These are phyloP conservation scores for Phaeodactylum tricornutum DNA, from an alignment of 108 stramenopile species.

Conservation along the genomic window DNA sequence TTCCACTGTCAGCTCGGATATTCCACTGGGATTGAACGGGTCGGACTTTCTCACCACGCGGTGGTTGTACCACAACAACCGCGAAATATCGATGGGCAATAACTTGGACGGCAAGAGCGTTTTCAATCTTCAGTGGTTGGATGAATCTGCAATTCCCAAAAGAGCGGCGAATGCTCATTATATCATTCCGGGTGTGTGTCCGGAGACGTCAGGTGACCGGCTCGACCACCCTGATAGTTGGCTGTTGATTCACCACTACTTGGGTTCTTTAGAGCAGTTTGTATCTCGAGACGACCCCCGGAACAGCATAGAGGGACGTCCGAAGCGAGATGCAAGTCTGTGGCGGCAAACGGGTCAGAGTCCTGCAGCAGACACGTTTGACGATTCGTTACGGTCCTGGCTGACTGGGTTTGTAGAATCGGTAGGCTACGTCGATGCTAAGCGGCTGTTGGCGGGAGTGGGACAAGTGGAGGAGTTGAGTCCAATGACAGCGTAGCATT, in stretches of 20 bases:
- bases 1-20: background rate
- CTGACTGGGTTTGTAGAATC: slow-evolving; percentile 10
- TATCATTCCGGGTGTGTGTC: slow-evolving; percentile 6
- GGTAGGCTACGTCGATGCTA: slow-evolving; percentile 5
- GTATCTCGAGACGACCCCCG: slow-evolving; percentile 19
- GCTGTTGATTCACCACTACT: slow-evolving; percentile 15
- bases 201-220: background rate
- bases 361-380: background rate
- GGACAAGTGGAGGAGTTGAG: slow-evolving; percentile 7
- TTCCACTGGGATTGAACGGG: slow-evolving; percentile 7
- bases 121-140: background rate
- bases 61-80: slow-evolving; percentile 11
- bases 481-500: too few species aligned
- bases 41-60: slow-evolving; percentile 6
- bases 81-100: slow-evolving; percentile 3
- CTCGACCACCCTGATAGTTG: slow-evolving; percentile 1
- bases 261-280: slow-evolving; percentile 15
- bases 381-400: slow-evolving; percentile 8
- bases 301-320: background rate
- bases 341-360: background rate
- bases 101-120: slow-evolving; percentile 10
- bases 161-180: slow-evolving; percentile 2
- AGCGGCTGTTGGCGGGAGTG: slow-evolving; percentile 1
- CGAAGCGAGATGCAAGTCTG: slow-evolving; percentile 1
- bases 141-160: slow-evolving; percentile 6